Conservation (phyloP, 495 filamentous ascomycete species). For the Annulohypoxylon moriforme region DNA sequence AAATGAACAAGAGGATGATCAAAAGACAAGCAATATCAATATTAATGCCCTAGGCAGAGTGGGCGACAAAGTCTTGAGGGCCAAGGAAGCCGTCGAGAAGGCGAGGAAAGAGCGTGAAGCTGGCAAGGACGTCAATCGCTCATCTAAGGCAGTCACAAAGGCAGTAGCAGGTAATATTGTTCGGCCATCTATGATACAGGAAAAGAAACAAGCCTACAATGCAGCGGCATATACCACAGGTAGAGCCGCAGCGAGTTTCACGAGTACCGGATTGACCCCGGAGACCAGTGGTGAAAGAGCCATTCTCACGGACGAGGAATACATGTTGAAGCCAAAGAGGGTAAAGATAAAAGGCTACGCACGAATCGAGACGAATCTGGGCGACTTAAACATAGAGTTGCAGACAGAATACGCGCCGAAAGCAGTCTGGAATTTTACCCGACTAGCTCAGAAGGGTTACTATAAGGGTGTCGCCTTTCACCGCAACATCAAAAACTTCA, state of each 20-base stretch:
- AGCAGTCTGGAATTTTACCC: conserved; percentile 97
- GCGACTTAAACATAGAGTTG: conserved; percentile 89
- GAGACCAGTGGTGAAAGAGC: conserved; percentile 88
- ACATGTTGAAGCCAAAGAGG: conserved; percentile 88
- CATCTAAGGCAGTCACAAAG: conserved; percentile 59
- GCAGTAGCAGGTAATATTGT: conserved; percentile 43
- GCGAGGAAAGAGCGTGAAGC: conserved; percentile 69
- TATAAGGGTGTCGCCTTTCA: conserved; percentile 87
- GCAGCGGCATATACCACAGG: conserved; percentile 92
- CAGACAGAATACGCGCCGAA: conserved; percentile 88
- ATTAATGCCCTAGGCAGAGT: conserved; percentile 77
- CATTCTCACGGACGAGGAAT: conserved; percentile 89
- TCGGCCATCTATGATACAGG: conserved; percentile 55
- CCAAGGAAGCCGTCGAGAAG: conserved; percentile 89
- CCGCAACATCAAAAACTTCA: conserved; percentile 93
- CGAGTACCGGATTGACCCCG: conserved; percentile 91
- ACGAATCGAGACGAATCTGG: conserved; percentile 83
- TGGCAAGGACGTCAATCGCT: conserved; percentile 62
- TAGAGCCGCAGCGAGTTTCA: conserved; percentile 91
- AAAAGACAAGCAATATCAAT: conserved; percentile 76
- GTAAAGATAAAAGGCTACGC: conserved; percentile 93
- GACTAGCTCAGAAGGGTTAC: conserved; percentile 87
- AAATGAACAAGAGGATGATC: conserved; percentile 60
- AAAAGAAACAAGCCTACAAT: conserved; percentile 75
- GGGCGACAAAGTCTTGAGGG: conserved; percentile 87